These are phyloP conservation scores for Debaryomyces subglobosus DNA, from an alignment of 1,139 yeast species.

Conservation along the genomic window DNA sequence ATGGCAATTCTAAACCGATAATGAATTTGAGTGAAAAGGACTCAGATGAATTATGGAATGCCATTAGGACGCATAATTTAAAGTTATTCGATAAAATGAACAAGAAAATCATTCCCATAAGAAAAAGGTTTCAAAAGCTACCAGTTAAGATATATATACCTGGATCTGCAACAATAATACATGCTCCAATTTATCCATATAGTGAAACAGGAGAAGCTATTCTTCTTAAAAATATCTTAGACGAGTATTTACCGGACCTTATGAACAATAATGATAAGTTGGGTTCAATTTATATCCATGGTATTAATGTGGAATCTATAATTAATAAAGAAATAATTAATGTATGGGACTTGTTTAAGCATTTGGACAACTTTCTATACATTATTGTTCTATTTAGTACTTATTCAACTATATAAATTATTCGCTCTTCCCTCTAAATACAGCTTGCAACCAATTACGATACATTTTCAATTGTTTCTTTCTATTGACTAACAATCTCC, in stretches of 20 bases:
- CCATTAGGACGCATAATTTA: conserved; percentile 44
- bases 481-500: conserved; percentile 87
- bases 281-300: conserved; percentile 62
- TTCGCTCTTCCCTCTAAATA: conserved; percentile 48
- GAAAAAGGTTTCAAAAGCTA: conserved; percentile 37
- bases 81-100: conserved; percentile 23
- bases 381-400: conserved; percentile 39
- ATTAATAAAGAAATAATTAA: conserved; percentile 49
- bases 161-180: conserved; percentile 47
- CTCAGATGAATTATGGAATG: conserved; percentile 57
- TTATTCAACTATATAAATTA: background rate
- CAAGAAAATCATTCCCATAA: conserved; percentile 36
- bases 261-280: conserved; percentile 31
- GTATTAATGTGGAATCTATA: conserved; percentile 52
- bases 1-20: conserved; percentile 73
- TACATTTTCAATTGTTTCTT: conserved; percentile 94
- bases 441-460: conserved; percentile 95
- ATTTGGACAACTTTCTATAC: conserved; percentile 80
- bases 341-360: conserved; percentile 56
- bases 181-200: conserved; percentile 45
- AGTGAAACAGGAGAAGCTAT: conserved; percentile 24
- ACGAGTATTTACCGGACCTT: conserved; percentile 45
- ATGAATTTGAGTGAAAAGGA: conserved; percentile 72
- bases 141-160: conserved; percentile 67
- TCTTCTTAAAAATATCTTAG: conserved; percentile 43